Evolutionary conservation across 129 eudicot genomes (phyloP).

Genomic region (Calendula officinalis): DNA sequence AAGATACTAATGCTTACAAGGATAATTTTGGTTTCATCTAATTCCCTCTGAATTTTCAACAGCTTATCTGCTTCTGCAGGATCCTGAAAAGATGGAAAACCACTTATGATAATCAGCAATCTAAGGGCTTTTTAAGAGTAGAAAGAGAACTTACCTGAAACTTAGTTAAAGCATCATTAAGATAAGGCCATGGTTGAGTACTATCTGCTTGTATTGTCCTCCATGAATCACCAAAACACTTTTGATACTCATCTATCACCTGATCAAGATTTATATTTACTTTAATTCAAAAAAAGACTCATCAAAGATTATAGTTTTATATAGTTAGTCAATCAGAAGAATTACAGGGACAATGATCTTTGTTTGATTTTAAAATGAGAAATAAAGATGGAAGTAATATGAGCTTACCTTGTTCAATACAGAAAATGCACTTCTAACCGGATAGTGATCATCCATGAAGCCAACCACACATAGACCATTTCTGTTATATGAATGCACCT

Average conservation of each 20-base stretch:
- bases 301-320: background rate
- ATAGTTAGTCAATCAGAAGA: background rate
- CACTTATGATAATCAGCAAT: background rate
- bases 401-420: constrained; percentile 64
- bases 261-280: constrained; percentile 25
- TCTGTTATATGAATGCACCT: constrained; percentile 50
- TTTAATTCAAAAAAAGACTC: background rate
- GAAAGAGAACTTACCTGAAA: constrained; percentile 58
- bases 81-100: constrained; percentile 43
- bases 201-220: constrained; percentile 64
- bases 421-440: constrained; percentile 93
- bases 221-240: constrained; percentile 89
- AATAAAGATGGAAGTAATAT: background rate
- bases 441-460: constrained; percentile 96
- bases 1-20: constrained; percentile 54
- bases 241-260: constrained; percentile 86
- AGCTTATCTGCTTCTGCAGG: constrained; percentile 97
- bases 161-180: constrained; percentile 70
- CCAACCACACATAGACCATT: constrained; percentile 85
- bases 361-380: background rate
- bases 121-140: background rate
- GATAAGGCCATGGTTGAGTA: constrained; percentile 84
- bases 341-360: background rate
- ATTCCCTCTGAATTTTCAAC: constrained; percentile 82
- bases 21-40: constrained; percentile 96